Evolutionary conservation across 1,139 yeast species (phyloP).

Genomic region (Lodderomyces beijingensis): DNA sequence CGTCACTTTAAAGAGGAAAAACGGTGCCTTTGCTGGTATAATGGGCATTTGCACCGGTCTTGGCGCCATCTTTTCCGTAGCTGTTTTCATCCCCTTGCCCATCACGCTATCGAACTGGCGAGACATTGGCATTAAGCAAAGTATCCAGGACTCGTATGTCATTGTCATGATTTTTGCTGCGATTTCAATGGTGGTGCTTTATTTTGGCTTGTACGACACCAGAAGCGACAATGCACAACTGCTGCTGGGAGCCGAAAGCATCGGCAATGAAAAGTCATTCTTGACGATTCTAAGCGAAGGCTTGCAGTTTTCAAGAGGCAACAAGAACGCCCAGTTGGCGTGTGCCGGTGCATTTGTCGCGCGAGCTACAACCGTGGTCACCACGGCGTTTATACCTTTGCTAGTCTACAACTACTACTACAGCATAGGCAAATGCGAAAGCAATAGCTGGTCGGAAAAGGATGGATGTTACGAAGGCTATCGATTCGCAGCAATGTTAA

Average conservation of each 20-base stretch:
- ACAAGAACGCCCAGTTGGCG: constrained; percentile 43
- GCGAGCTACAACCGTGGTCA: constrained; percentile 58
- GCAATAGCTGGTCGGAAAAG: constrained; percentile 26
- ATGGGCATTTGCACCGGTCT: constrained; percentile 62
- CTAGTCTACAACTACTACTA: constrained; percentile 56
- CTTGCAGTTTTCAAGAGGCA: constrained; percentile 26
- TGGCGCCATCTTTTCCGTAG: constrained; percentile 63
- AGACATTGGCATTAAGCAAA: constrained; percentile 27
- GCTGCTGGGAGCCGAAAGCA: too few relatives aligned
- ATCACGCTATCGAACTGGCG: constrained; percentile 28
- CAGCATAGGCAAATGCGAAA: constrained; percentile 44
- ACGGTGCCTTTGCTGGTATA: constrained; percentile 56
- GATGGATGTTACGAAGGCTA: constrained; percentile 60
- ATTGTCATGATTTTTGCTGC: constrained; percentile 46
- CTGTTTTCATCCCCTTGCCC: constrained; percentile 46
- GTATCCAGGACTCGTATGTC: constrained; percentile 45
- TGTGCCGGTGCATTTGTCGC: constrained; percentile 63
- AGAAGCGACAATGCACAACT: not conserved
- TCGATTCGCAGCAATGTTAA: constrained; percentile 59
- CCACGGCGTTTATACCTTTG: constrained; percentile 61
- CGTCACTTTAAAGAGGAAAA: constrained; percentile 18
- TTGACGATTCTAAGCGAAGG: constrained; percentile 41
- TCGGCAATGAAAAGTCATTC: constrained; percentile 14
- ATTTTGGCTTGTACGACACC: constrained; percentile 38
- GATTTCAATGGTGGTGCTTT: constrained; percentile 32